These are phyloP conservation scores for Kuraishia hungarica DNA, from an alignment of 805 yeast species.

Conservation along the genomic window DNA sequence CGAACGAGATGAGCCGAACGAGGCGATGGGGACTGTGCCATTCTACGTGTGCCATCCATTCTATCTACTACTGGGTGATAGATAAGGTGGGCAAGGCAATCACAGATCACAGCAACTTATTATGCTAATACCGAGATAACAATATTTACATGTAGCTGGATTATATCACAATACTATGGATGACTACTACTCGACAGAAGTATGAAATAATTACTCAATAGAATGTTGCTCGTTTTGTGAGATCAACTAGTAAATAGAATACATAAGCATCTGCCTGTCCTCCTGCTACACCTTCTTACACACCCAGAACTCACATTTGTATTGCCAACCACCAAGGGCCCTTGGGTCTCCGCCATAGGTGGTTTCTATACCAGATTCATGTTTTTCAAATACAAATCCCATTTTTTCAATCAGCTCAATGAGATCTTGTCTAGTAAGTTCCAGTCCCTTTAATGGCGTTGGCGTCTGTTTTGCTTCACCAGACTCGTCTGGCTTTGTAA, in stretches of 20 bases:
- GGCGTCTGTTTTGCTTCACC: slow-evolving; percentile 16
- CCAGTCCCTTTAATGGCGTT: slow-evolving; percentile 44
- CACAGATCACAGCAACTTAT: too few relatives aligned
- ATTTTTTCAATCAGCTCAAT: slow-evolving; percentile 31
- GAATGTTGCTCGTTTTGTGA: too few relatives aligned
- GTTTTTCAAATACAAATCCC: slow-evolving; percentile 43
- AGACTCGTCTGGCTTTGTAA: slow-evolving; percentile 13
- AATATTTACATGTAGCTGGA: too few relatives aligned
- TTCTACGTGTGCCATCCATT: too few relatives aligned
- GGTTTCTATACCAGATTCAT: slow-evolving; percentile 34
- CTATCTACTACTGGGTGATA: too few relatives aligned
- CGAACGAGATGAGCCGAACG: neutral
- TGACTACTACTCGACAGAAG: too few relatives aligned
- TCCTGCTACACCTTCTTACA: slow-evolving; percentile 25
- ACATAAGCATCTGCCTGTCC: too few relatives aligned
- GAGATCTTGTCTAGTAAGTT: slow-evolving; percentile 49
- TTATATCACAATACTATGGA: too few relatives aligned
- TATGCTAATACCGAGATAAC: too few relatives aligned
- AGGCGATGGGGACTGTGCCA: neutral
- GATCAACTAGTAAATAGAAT: too few relatives aligned
- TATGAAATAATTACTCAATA: too few relatives aligned
- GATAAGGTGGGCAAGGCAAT: too few relatives aligned
- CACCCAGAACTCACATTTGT: slow-evolving; percentile 65
- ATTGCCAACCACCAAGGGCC: slow-evolving; percentile 45
- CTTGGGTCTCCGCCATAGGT: slow-evolving; percentile 44